These are phyloP conservation scores for Knoxdaviesia proteae DNA, from an alignment of 2,329 filamentous ascomycete genomes.

Conservation along the genomic window DNA sequence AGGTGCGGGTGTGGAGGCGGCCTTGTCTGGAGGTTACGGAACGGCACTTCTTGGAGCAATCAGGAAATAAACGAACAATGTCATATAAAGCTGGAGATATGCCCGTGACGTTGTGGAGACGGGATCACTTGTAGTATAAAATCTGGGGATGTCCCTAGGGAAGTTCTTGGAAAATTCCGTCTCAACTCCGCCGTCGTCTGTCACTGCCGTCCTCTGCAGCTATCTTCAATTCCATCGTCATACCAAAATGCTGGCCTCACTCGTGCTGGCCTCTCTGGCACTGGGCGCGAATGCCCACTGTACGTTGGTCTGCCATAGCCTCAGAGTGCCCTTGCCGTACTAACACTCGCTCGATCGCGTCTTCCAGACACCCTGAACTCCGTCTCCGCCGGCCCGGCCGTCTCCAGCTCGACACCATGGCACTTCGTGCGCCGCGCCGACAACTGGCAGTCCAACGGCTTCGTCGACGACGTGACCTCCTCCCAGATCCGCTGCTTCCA, in stretches of 20 bases:
- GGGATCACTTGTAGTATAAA: too few relatives aligned
- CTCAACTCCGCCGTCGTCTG: too few relatives aligned
- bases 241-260: background rate
- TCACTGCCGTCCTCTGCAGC: too few relatives aligned
- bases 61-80: too few relatives aligned
- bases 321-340: background rate
- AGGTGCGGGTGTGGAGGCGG: too few relatives aligned
- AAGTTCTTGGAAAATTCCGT: too few relatives aligned
- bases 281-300: constrained; percentile 2
- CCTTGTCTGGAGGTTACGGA: too few relatives aligned
- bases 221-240: too few relatives aligned
- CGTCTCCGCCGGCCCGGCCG: constrained; percentile 1
- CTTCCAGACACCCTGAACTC: constrained; percentile 7
- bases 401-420: constrained; percentile 4
- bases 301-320: background rate
- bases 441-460: constrained; percentile 9
- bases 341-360: background rate
- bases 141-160: too few relatives aligned
- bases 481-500: constrained; percentile 12
- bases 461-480: constrained; percentile 9
- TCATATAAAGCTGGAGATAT: too few relatives aligned
- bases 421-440: constrained; percentile 8
- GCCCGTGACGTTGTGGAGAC: too few relatives aligned
- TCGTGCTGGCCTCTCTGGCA: constrained; percentile 1
- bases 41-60: too few relatives aligned